Conservation (phyloP, 2,329 filamentous ascomycete species). For the Cytospora schulzeri region DNA sequence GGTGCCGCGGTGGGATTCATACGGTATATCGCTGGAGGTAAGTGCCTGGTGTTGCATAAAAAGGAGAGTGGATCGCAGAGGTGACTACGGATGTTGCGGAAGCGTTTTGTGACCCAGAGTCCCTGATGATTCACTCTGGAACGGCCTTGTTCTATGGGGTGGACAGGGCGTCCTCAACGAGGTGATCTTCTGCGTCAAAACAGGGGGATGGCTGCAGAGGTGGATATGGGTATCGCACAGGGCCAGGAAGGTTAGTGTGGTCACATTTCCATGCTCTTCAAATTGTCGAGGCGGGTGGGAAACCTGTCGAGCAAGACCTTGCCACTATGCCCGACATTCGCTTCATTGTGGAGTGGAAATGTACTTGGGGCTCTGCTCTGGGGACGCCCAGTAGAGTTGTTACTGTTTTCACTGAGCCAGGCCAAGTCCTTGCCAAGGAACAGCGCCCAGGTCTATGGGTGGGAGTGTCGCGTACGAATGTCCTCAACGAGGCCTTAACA, state of each 20-base stretch:
- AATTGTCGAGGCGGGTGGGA: background rate
- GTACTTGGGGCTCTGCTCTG: background rate
- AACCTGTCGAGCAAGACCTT: background rate
- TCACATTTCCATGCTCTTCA: background rate
- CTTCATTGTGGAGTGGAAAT: background rate
- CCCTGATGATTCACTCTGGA: background rate
- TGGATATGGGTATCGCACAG: background rate
- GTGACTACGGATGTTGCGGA: background rate
- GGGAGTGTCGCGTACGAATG: background rate
- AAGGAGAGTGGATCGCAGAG: background rate
- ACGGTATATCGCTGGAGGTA: conserved; percentile 75
- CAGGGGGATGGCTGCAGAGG: background rate
- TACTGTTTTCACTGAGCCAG: background rate
- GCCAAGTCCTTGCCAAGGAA: background rate
- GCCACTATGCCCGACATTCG: background rate
- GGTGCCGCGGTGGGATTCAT: conserved; percentile 77
- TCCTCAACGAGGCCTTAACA: background rate
- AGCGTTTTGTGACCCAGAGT: background rate
- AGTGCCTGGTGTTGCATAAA: background rate
- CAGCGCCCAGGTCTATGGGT: background rate
- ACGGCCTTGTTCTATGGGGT: background rate
- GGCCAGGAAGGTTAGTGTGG: background rate
- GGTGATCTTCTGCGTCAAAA: background rate
- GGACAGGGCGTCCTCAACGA: background rate
- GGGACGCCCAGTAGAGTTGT: background rate